Conservation (phyloP, 2,329 filamentous ascomycete genomes). For the Colletotrichum echinochloae region DNA sequence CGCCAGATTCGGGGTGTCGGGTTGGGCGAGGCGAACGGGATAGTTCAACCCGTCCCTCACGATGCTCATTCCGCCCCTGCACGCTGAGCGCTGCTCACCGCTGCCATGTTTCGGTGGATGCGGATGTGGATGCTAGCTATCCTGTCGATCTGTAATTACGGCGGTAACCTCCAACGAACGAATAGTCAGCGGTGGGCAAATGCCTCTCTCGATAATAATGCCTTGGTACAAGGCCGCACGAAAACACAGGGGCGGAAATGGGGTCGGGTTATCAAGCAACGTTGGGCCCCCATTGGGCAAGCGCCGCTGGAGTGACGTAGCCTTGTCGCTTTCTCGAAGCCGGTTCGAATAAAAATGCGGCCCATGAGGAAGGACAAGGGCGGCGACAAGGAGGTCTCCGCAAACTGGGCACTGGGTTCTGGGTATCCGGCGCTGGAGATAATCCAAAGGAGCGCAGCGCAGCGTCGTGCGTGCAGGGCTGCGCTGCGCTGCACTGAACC, state of each 20-base stretch:
- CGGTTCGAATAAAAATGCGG: constrained; percentile 27
- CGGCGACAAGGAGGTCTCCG: constrained; percentile 10
- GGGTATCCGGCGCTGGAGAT: constrained; percentile 34
- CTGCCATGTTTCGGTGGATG: constrained; percentile 19
- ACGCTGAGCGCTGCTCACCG: constrained; percentile 27
- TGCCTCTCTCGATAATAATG: neutral
- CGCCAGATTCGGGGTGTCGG: constrained; percentile 7
- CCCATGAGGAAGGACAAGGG: constrained; percentile 16
- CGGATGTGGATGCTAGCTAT: neutral
- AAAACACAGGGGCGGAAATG: constrained; percentile 21
- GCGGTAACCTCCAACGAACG: neutral
- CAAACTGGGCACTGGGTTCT: constrained; percentile 34
- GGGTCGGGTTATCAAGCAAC: constrained; percentile 1
- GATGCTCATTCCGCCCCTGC: constrained; percentile 2
- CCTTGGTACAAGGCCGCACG: neutral
- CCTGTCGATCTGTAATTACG: neutral
- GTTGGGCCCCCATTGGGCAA: constrained; percentile 25
- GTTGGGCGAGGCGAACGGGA: constrained; percentile 1
- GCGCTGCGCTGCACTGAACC: constrained; percentile 24
- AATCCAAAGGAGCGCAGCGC: constrained; percentile 14
- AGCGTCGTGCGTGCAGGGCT: neutral
- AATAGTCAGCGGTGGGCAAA: neutral
- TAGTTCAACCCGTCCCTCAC: constrained; percentile 8
- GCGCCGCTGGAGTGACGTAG: constrained; percentile 27
- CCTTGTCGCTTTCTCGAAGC: constrained; percentile 29